These are phyloP conservation scores for Immersiella caudata DNA, from an alignment of 495 filamentous ascomycete genomes.

Conservation along the genomic window DNA sequence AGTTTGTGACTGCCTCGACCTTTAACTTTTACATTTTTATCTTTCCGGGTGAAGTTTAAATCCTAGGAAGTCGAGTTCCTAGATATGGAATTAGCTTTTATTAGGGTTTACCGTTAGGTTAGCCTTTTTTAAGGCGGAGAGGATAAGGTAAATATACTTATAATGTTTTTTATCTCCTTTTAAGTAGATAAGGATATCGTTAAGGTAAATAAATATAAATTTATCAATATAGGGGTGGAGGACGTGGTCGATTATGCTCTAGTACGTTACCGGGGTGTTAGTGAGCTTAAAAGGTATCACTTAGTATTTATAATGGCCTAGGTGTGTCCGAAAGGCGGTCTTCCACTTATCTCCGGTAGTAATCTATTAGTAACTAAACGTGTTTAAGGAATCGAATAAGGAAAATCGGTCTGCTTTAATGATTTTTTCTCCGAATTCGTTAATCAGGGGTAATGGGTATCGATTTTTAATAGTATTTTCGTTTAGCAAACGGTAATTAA, in stretches of 20 bases:
- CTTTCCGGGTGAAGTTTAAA: background rate
- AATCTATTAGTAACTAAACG: background rate
- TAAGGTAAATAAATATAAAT: background rate
- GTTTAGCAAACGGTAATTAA: background rate
- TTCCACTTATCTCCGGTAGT: background rate
- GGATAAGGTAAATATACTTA: background rate
- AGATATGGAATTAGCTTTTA: background rate
- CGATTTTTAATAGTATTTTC: background rate
- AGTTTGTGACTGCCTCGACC: conserved; percentile 6
- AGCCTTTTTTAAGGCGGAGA: background rate
- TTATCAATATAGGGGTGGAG: background rate
- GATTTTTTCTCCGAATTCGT: background rate
- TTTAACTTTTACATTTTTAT: conserved; percentile 14
- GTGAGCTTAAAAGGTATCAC: background rate
- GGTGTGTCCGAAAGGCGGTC: background rate
- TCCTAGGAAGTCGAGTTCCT: background rate
- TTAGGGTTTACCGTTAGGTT: background rate
- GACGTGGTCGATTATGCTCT: background rate
- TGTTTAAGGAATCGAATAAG: background rate
- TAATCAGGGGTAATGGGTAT: background rate
- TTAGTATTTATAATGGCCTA: background rate
- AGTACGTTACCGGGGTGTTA: background rate
- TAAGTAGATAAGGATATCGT: conserved; percentile 1
- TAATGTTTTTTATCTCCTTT: background rate
- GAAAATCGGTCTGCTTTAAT: background rate